phyloP scores from a whole-genome alignment of 371 early-diverging fungal genomes.

The Lichtheimia corymbifera region DNA sequence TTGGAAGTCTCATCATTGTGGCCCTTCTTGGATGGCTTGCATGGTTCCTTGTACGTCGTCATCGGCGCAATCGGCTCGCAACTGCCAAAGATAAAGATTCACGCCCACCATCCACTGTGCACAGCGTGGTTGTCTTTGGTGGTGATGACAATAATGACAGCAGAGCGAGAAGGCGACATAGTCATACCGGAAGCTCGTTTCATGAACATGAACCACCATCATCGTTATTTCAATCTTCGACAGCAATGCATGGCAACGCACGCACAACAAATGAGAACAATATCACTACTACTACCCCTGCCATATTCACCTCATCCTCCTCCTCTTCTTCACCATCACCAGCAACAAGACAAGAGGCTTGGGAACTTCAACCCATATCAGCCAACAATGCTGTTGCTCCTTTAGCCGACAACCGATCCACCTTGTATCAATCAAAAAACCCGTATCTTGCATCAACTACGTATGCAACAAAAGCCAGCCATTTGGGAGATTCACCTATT shows the following conservation, averaged over 20 bases:
- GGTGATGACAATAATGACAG: not conserved
- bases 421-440: not conserved
- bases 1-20: conserved; percentile 50
- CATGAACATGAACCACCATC: too few species aligned
- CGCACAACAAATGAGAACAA: too few species aligned
- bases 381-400: not conserved
- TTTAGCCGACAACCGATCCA: conserved; percentile 1
- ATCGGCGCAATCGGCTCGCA: conserved; percentile 18
- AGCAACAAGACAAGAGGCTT: conserved; percentile 6
- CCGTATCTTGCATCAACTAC: too few species aligned
- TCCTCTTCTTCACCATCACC: not conserved
- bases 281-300: too few species aligned
- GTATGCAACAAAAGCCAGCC: too few species aligned
- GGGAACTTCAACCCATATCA: conserved; percentile 12
- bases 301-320: not conserved
- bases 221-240: not conserved
- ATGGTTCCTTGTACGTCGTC: conserved; percentile 28
- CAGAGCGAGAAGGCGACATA: not conserved
- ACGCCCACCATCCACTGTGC: conserved; percentile 29
- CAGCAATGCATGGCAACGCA: not conserved
- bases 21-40: conserved; percentile 30
- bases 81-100: conserved; percentile 41
- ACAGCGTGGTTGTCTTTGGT: not conserved
- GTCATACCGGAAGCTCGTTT: too few species aligned
- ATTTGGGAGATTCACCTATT: too few species aligned